Evolutionary conservation across 257 asterid genomes (phyloP), one percentile per base, ranked within the genome.

Genomic region (Gentiana straminea): DNA sequence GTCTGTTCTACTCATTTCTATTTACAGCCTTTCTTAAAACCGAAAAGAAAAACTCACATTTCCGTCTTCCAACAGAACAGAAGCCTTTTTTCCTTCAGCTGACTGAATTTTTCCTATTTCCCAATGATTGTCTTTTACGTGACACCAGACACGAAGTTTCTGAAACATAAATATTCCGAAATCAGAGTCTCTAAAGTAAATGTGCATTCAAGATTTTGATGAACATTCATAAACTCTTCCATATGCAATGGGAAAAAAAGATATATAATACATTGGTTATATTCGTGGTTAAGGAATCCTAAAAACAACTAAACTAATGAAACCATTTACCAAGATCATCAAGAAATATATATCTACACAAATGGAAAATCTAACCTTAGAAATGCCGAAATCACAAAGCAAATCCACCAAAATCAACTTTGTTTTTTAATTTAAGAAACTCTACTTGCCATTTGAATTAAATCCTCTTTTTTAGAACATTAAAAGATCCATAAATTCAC

Each of bases 101-200:
- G 92, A 84, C 64, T 73, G 86, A 64, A 87, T 79, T 59, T 76
- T 75, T 58, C 98, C 98, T 33, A 67, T 70, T 57, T 75, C 89
- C 98, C 95, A 91, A 43, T 45, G 67, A 57, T 79, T 78, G 72
- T 75, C 73, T 52, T 57, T 71, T 60, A 58, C 75, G 62, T 71
- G 77, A 76, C 86, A 82, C 98, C 98, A 91, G 63, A 87, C 82
- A 48, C 77, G 73, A 67, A 77, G 80, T 66, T 79, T 84, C 98
- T 91, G 86, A 67, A 72, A 80, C 64, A 76, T 57, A 47, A 47
- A 24, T 24, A 24, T 24, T 24, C 24, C 24, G 24, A 24, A 24
- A 24, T 24, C 24, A 24, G 24, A 24, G 24, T 24, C 24, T 24
- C 24, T 24, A 24, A 24, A 24, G 24, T 24, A 24, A 24, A 24